A percentile compares a stretch with the other conserved stretches of the same genome.
phyloP scores from a whole-genome alignment of 2,329 filamentous ascomycete species.

The Zymoseptoria tritici region DNA sequence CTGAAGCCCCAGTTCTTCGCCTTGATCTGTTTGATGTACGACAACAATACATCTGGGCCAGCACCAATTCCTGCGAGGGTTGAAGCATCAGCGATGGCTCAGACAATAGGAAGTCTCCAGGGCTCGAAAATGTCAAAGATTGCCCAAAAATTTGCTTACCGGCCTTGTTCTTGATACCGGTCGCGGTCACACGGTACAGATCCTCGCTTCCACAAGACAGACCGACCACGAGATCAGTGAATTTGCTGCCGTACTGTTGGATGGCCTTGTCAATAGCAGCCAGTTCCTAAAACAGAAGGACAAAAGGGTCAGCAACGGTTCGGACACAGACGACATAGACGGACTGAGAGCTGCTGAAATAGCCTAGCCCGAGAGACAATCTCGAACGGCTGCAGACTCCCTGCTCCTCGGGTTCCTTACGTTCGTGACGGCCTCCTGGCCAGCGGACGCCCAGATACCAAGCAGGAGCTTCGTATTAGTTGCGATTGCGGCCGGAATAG shows the following conservation, averaged over 20 bases:
- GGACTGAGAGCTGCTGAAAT: no score
- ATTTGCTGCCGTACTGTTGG: conserved; percentile 56
- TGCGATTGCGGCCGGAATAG: conserved; percentile 74
- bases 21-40: conserved; percentile 61
- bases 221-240: conserved; percentile 56
- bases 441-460: conserved; percentile 63
- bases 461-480: conserved; percentile 73
- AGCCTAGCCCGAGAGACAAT: no score
- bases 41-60: conserved; percentile 53
- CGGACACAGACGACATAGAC: no score
- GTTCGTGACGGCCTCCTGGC: conserved; percentile 52
- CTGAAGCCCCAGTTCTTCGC: conserved; percentile 50
- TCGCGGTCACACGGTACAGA: conserved; percentile 59
- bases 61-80: conserved; percentile 47
- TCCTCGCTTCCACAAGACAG: conserved; percentile 87
- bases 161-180: conserved; percentile 53
- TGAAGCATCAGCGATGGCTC: conserved; percentile 26
- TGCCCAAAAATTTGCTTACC: neutral
- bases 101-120: no score
- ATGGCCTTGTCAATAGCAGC: no score
- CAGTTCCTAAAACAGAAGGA: no score
- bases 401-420: no score
- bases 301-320: no score
- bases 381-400: no score
- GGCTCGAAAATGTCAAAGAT: no score